Evolutionary conservation across 805 yeast genomes (phyloP).

Genomic region (Barnettozyma sucrosica): DNA sequence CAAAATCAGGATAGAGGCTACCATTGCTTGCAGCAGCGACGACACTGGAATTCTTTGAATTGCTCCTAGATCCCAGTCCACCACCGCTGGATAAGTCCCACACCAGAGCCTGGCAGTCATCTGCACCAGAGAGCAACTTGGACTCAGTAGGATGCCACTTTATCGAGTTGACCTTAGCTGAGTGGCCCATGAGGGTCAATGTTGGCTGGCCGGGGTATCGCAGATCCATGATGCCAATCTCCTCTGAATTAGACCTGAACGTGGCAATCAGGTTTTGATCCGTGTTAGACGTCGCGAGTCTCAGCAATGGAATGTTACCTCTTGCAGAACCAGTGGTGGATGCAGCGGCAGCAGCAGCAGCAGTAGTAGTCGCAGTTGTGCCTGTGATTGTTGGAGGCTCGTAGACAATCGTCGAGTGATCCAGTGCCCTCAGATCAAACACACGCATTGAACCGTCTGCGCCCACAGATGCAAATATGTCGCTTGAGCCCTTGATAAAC

Average conservation of each 20-base stretch:
- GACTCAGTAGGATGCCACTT: slow-evolving; percentile 81
- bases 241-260: slow-evolving; percentile 62
- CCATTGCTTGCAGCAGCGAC: background rate
- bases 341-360: background rate
- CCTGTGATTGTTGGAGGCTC: slow-evolving; percentile 44
- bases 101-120: slow-evolving; percentile 65
- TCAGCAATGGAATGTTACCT: slow-evolving; percentile 42
- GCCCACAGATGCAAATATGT: slow-evolving; percentile 87
- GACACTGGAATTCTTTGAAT: slow-evolving; percentile 1
- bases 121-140: slow-evolving; percentile 56
- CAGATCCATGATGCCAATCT: slow-evolving; percentile 70
- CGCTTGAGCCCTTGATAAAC: slow-evolving; percentile 66
- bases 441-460: slow-evolving; percentile 93
- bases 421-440: slow-evolving; percentile 82
- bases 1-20: slow-evolving; percentile 31
- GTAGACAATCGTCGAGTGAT: slow-evolving; percentile 90
- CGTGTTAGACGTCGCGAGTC: slow-evolving; percentile 70
- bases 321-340: slow-evolving; percentile 3
- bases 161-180: slow-evolving; percentile 62
- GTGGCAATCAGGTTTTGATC: slow-evolving; percentile 85
- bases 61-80: background rate
- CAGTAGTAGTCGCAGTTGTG: background rate
- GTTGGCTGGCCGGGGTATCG: slow-evolving; percentile 84
- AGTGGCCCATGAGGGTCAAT: slow-evolving; percentile 60
- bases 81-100: slow-evolving; percentile 45